Evolutionary conservation across 768 basidiomycete genomes (phyloP).

Genomic region (Suillus alpinus): DNA sequence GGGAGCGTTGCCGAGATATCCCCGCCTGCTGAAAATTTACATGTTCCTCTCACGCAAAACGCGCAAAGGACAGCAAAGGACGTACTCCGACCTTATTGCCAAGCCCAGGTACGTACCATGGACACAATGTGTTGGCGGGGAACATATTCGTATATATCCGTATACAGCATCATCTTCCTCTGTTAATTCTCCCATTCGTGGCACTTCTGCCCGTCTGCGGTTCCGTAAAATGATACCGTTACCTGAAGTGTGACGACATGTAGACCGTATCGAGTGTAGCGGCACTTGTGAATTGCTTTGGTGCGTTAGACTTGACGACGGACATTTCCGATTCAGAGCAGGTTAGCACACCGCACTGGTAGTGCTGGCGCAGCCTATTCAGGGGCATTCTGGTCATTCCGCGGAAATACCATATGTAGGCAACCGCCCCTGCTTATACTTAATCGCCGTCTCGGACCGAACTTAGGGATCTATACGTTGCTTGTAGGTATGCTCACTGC

Average conservation of each 20-base stretch:
- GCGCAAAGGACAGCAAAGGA: background rate
- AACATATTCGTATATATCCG: background rate
- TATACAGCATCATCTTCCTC: background rate
- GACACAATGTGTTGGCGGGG: background rate
- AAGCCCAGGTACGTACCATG: background rate
- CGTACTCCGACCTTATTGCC: background rate
- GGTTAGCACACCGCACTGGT: background rate
- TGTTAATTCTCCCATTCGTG: background rate
- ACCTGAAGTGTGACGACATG: background rate
- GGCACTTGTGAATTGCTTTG: background rate
- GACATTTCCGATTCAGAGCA: background rate
- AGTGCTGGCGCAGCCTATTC: background rate
- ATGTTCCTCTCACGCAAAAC: background rate
- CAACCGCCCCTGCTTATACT: background rate
- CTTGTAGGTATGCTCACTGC: background rate
- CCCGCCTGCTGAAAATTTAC: background rate
- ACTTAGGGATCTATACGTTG: background rate
- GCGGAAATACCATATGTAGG: background rate
- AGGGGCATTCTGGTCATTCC: background rate
- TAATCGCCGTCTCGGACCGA: constrained; percentile 3
- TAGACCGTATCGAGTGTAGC: background rate
- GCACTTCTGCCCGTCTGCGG: background rate
- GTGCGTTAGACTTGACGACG: background rate
- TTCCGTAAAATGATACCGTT: background rate
- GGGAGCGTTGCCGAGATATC: background rate